Conservation (phyloP, 306 rosid species). For the Carpinus viminea region DNA sequence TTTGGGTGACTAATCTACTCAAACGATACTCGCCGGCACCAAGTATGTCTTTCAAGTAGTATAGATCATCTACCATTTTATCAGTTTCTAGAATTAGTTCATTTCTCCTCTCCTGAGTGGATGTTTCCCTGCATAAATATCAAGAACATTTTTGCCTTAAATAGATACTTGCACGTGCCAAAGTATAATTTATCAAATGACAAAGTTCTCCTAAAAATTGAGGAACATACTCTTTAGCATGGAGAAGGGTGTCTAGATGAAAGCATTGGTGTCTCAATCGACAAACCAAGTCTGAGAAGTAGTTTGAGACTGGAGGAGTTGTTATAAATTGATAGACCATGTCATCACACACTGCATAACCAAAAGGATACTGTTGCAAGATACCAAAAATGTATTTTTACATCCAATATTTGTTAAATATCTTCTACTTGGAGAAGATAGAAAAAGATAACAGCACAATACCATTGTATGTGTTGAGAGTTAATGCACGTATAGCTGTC, state of each 20-base stretch:
- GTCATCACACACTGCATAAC: conserved; percentile 75
- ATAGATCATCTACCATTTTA: conserved; percentile 63
- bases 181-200: conserved; percentile 10
- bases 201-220: background rate
- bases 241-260: conserved; percentile 53
- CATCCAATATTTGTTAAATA: conserved; percentile 15
- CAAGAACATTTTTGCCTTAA: conserved; percentile 18
- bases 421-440: conserved; percentile 17
- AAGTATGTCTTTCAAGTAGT: conserved; percentile 76
- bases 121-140: conserved; percentile 52
- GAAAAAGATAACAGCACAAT: conserved; percentile 20
- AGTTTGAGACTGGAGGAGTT: conserved; percentile 73
- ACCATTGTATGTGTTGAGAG: conserved; percentile 73
- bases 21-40: conserved; percentile 48
- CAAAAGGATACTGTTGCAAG: conserved; percentile 38
- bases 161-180: conserved; percentile 7
- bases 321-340: conserved; percentile 65
- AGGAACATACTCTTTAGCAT: conserved; percentile 48
- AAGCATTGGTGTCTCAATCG: conserved; percentile 57
- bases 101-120: conserved; percentile 42
- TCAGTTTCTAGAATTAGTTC: conserved; percentile 63
- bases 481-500: conserved; percentile 68
- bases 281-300: conserved; percentile 71
- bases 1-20: conserved; percentile 52
- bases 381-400: conserved; percentile 30